Conservation (phyloP, 345 rosid species). For the Laguncularia racemosa region DNA sequence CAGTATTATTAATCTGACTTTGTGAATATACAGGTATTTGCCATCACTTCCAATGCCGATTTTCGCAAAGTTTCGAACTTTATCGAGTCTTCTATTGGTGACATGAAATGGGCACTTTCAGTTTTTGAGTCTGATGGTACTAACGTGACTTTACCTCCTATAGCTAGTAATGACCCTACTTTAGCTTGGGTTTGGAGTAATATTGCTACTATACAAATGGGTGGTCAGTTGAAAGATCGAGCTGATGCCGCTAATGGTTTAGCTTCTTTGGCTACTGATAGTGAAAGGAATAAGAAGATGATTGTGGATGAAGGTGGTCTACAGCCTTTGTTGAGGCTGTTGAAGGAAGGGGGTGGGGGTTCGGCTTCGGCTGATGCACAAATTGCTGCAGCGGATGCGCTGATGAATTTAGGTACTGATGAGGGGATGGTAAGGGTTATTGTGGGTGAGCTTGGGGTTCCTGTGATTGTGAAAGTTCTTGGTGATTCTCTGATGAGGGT, state of each 20-base stretch:
- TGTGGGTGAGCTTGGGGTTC: constrained; percentile 28
- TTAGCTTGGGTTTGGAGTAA: constrained; percentile 64
- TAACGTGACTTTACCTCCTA: constrained; percentile 44
- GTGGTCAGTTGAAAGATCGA: constrained; percentile 27
- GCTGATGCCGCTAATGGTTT: constrained; percentile 46
- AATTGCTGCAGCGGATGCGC: constrained; percentile 38
- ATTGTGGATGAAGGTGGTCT: constrained; percentile 58
- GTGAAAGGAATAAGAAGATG: constrained; percentile 48
- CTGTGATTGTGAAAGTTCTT: constrained; percentile 36
- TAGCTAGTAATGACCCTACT: constrained; percentile 61
- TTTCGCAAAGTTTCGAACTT: constrained; percentile 42
- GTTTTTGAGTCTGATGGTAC: constrained; percentile 36
- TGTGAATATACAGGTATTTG: constrained; percentile 20
- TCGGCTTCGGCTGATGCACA: constrained; percentile 33
- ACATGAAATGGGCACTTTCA: constrained; percentile 49
- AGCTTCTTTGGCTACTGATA: constrained; percentile 43
- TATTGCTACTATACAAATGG: constrained; percentile 44
- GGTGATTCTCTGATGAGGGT: constrained; percentile 41
- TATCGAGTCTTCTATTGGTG: constrained; percentile 50
- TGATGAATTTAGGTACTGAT: constrained; percentile 25
- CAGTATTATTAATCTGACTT: too few species aligned
- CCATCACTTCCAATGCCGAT: constrained; percentile 46
- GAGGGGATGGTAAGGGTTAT: constrained; percentile 29
- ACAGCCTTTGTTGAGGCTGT: constrained; percentile 37
- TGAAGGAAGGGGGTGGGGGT: constrained; percentile 31